Percentiles rank a stretch among this genome's conserved stretches.
These are phyloP conservation scores for Neurospora africana DNA, from an alignment of 495 filamentous ascomycete species.

Conservation along the genomic window DNA sequence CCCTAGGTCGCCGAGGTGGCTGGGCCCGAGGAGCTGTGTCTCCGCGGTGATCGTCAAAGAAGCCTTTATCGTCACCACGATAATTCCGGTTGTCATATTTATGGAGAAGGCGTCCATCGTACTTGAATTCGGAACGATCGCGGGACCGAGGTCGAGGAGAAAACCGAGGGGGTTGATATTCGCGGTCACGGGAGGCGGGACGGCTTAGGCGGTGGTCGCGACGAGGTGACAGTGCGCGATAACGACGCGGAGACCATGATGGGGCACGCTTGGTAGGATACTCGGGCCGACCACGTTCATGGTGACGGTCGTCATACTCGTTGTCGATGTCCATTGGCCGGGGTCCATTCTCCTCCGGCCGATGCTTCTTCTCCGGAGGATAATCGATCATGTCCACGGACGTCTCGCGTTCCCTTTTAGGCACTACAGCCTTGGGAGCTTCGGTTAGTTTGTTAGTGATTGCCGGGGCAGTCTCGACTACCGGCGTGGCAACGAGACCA, in stretches of 20 bases:
- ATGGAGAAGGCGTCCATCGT: slow-evolving; percentile 11
- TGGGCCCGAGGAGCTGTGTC: not conserved
- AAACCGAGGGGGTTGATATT: slow-evolving; percentile 7
- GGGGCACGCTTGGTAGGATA: not conserved
- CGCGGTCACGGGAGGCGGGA: slow-evolving; percentile 13
- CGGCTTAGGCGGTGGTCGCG: slow-evolving; percentile 7
- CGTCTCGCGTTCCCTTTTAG: not conserved
- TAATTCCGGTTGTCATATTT: slow-evolving; percentile 3
- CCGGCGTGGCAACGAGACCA: slow-evolving; percentile 7
- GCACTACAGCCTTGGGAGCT: not conserved
- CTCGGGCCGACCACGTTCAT: not conserved
- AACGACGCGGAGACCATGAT: slow-evolving; percentile 8
- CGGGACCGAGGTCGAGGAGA: slow-evolving; percentile 1
- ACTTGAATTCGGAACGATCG: slow-evolving; percentile 7
- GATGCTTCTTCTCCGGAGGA: not conserved
- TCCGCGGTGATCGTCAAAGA: not conserved
- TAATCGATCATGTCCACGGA: not conserved
- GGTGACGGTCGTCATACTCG: not conserved
- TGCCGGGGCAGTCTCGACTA: not conserved
- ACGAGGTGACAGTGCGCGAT: slow-evolving; percentile 6
- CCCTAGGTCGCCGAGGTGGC: slow-evolving; percentile 1
- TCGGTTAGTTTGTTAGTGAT: not conserved
- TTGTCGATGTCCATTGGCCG: not conserved
- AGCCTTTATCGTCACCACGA: slow-evolving; percentile 4
- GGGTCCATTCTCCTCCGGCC: not conserved